phyloP scores from a whole-genome alignment of 805 yeast genomes.

The Saccharomycopsis microspora region DNA sequence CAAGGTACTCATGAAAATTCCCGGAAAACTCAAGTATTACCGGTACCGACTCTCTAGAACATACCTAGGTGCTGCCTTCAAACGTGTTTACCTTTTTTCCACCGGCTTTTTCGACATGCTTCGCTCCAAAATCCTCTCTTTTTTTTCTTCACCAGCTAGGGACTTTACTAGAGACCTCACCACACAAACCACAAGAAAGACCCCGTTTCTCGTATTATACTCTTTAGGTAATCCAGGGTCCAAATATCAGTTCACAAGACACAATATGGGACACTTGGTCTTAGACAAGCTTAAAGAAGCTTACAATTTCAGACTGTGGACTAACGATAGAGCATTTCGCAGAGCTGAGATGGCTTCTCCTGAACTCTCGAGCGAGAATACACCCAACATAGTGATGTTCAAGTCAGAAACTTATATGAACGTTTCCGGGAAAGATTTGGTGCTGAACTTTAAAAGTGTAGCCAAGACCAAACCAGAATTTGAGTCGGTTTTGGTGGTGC shows the following conservation, averaged over 20 bases:
- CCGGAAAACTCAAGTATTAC: no score
- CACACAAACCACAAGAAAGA: background rate
- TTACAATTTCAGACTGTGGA: conserved; percentile 4
- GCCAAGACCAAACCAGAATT: no score
- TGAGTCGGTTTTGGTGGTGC: conserved; percentile 27
- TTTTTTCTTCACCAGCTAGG: no score
- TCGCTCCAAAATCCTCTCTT: no score
- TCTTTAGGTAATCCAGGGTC: conserved; percentile 14
- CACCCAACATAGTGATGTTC: background rate
- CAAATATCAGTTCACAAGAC: conserved; percentile 8
- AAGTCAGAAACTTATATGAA: conserved; percentile 11
- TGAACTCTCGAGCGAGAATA: background rate
- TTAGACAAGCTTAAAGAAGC: conserved; percentile 1
- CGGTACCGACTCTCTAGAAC: no score
- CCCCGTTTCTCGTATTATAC: conserved; percentile 5
- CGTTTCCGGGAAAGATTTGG: conserved; percentile 5
- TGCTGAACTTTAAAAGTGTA: conserved; percentile 3
- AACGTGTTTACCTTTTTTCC: no score
- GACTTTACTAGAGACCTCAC: no score
- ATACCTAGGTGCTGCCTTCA: no score
- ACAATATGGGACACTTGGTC: conserved; percentile 11
- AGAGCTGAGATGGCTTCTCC: background rate
- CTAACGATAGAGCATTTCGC: background rate
- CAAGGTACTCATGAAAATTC: no score
- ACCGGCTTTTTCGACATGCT: no score